These are phyloP conservation scores for Talaromyces funiculosus DNA, from an alignment of 2,329 filamentous ascomycete genomes.

Conservation along the genomic window DNA sequence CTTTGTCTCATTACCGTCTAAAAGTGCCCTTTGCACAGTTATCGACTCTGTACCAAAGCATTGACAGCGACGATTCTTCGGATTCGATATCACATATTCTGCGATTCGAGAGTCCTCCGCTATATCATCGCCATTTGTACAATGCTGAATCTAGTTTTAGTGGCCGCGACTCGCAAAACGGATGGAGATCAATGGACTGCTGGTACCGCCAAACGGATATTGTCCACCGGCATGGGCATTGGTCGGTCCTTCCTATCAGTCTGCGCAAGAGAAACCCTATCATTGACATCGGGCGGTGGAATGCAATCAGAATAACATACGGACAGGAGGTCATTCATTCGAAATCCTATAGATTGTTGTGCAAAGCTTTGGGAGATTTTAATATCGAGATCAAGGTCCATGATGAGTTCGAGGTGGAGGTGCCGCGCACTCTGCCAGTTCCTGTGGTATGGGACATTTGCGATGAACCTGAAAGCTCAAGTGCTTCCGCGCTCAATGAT, in stretches of 20 bases:
- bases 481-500: constrained; percentile 30
- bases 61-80: constrained; percentile 17
- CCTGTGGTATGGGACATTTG: constrained; percentile 37
- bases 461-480: constrained; percentile 26
- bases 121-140: constrained; percentile 39
- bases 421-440: constrained; percentile 20
- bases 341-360: constrained; percentile 40
- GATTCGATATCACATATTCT: constrained; percentile 30
- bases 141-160: constrained; percentile 38
- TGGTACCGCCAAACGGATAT: constrained; percentile 64
- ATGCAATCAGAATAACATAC: constrained; percentile 52
- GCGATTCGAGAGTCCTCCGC: constrained; percentile 39
- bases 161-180: constrained; percentile 24
- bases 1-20: constrained; percentile 34
- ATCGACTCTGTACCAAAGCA: constrained; percentile 30
- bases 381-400: constrained; percentile 54
- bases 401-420: constrained; percentile 52
- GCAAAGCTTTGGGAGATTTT: constrained; percentile 60
- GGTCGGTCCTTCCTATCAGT: constrained; percentile 33
- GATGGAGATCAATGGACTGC: constrained; percentile 53
- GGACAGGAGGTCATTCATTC: constrained; percentile 24
- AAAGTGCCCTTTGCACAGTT: constrained; percentile 44
- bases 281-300: constrained; percentile 63
- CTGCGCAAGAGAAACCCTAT: constrained; percentile 47
- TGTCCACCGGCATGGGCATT: constrained; percentile 36